A percentile compares a stretch with the other conserved stretches of the same genome.
Conservation (phyloP, 163 green algal genomes). For the Prototheca wickerhamii region DNA sequence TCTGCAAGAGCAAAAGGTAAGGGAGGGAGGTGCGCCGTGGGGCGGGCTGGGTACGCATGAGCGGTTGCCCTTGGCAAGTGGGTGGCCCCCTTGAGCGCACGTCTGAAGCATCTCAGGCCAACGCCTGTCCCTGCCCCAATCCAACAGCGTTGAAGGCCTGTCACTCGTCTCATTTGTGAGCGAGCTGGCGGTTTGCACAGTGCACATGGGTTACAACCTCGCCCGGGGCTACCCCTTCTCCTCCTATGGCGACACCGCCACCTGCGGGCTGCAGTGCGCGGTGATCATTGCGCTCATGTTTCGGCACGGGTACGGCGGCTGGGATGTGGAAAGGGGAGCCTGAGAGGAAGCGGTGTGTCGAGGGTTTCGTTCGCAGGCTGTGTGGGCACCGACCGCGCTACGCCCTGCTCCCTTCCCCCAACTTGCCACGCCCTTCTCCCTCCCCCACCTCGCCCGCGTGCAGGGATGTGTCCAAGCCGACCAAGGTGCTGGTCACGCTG, state of each 20-base stretch:
- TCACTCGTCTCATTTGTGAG: constrained; percentile 47
- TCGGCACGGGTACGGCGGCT: constrained; percentile 17
- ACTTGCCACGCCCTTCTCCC: too few species aligned
- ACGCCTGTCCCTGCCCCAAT: not conserved
- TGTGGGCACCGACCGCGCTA: not conserved
- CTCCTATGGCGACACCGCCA: constrained; percentile 64
- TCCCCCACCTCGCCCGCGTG: too few species aligned
- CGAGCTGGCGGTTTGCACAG: constrained; percentile 62
- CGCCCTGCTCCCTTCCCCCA: too few species aligned
- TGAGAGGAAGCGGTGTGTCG: not conserved
- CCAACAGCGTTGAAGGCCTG: constrained; percentile 47
- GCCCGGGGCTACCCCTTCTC: constrained; percentile 53
- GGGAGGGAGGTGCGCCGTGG: not conserved
- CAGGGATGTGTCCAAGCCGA: too few species aligned
- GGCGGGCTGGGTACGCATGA: not conserved
- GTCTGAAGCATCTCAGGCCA: not conserved
- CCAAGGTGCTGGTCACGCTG: too few species aligned
- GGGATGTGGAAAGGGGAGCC: too few species aligned
- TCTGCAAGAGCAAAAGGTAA: constrained; percentile 39
- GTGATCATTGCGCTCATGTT: constrained; percentile 58
- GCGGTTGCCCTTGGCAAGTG: not conserved
- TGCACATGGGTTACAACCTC: constrained; percentile 68
- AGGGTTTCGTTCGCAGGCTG: not conserved
- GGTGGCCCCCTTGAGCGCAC: not conserved
- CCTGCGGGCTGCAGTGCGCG: constrained; percentile 61